Evolutionary conservation across 768 basidiomycete species (phyloP).

Genomic region (Tubosaeta brunneosetosa): DNA sequence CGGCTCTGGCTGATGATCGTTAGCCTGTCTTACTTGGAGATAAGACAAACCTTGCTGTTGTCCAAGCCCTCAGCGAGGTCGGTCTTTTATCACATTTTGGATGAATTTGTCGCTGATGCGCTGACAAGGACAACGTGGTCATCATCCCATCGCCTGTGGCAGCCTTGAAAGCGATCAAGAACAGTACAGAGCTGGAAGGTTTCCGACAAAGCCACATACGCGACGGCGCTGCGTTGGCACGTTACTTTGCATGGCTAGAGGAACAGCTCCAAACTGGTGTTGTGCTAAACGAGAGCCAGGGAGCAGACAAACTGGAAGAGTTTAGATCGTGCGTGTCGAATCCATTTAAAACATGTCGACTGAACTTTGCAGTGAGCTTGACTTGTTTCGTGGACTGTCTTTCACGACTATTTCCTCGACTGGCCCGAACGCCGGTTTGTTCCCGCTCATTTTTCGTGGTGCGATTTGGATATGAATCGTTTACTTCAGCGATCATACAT

Average conservation of each 20-base stretch:
- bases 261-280: slow-evolving; percentile 63
- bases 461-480: neutral
- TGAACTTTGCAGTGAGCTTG: slow-evolving; percentile 52
- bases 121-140: slow-evolving; percentile 49
- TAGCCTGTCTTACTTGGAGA: slow-evolving; percentile 75
- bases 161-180: slow-evolving; percentile 79
- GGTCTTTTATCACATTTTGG: slow-evolving; percentile 4
- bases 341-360: neutral
- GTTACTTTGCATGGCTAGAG: slow-evolving; percentile 95
- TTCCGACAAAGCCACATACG: slow-evolving; percentile 86
- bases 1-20: neutral
- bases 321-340: slow-evolving; percentile 67
- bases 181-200: slow-evolving; percentile 76
- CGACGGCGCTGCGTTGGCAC: slow-evolving; percentile 81
- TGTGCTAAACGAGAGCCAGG: slow-evolving; percentile 73
- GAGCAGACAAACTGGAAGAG: slow-evolving; percentile 70
- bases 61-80: slow-evolving; percentile 72
- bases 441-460: neutral
- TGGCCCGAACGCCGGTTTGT: slow-evolving; percentile 84
- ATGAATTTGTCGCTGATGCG: neutral
- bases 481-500: slow-evolving; percentile 76
- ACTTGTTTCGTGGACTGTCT: slow-evolving; percentile 79
- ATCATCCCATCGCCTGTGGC: slow-evolving; percentile 69
- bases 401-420: slow-evolving; percentile 92
- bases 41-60: slow-evolving; percentile 77